phyloP scores from a whole-genome alignment of 495 filamentous ascomycete species.

The Lasiosphaeriaceae sp. region DNA sequence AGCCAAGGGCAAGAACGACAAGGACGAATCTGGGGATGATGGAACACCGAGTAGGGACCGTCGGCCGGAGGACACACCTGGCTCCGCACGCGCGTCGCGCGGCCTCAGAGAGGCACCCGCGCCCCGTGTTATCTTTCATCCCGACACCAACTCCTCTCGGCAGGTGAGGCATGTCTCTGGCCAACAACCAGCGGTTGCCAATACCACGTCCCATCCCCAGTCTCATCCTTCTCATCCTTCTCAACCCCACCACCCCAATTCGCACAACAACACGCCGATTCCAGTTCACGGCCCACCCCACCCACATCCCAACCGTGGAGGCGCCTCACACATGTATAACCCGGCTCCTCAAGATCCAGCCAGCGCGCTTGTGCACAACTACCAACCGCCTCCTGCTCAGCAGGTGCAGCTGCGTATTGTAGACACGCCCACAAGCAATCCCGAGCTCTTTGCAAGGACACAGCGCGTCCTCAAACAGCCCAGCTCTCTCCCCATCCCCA shows the following conservation, averaged over 20 bases:
- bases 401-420: constrained; percentile 64
- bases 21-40: constrained; percentile 54
- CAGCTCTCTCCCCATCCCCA: constrained; percentile 19
- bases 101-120: constrained; percentile 75
- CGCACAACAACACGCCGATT: constrained; percentile 17
- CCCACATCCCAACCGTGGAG: constrained; percentile 30
- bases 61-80: constrained; percentile 57
- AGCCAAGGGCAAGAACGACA: constrained; percentile 41
- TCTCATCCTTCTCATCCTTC: constrained; percentile 25
- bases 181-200: constrained; percentile 31
- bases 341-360: constrained; percentile 36
- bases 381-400: constrained; percentile 53
- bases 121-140: constrained; percentile 76
- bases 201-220: constrained; percentile 24
- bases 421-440: constrained; percentile 65
- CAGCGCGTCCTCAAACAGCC: constrained; percentile 30
- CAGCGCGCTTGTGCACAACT: constrained; percentile 52
- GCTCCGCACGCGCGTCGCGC: constrained; percentile 55
- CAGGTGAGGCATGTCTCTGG: constrained; percentile 55
- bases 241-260: constrained; percentile 27
- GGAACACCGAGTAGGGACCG: constrained; percentile 61
- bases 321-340: constrained; percentile 35
- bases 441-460: constrained; percentile 53
- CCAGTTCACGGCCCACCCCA: constrained; percentile 16
- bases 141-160: constrained; percentile 59